Percentiles rank a stretch among this genome's conserved stretches.
Conservation (phyloP, 306 rosid genomes). For the Citrullus colocynthis region DNA sequence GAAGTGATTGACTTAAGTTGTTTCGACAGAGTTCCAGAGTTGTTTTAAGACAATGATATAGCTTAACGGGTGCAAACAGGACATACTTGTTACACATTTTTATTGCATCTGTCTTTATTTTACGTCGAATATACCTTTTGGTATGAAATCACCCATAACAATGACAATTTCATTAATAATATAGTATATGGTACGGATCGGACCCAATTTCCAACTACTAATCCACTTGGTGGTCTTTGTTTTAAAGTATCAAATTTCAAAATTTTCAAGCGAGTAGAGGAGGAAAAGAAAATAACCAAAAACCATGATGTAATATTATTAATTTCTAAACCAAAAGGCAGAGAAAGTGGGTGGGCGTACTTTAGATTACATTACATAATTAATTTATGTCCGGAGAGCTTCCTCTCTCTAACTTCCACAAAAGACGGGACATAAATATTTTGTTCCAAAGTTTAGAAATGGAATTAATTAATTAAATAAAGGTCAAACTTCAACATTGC, state of each 20-base stretch:
- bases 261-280: too few relatives aligned
- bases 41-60: too few relatives aligned
- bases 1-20: too few relatives aligned
- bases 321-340: background rate
- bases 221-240: background rate
- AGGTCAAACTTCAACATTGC: conserved; percentile 45
- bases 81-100: too few relatives aligned
- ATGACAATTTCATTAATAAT: too few relatives aligned
- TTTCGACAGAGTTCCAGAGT: too few relatives aligned
- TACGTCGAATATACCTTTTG: too few relatives aligned
- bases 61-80: too few relatives aligned
- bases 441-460: background rate
- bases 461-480: background rate
- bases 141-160: too few relatives aligned
- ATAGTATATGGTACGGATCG: too few relatives aligned
- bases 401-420: background rate
- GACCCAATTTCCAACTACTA: background rate
- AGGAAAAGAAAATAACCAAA: background rate
- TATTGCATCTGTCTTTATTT: too few relatives aligned
- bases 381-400: background rate
- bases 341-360: background rate
- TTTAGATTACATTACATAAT: background rate
- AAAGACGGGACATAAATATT: background rate
- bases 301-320: background rate
- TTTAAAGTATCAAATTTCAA: background rate